phyloP scores from a whole-genome alignment of 2,329 filamentous ascomycete species.

The Zymoseptoria crescenta region DNA sequence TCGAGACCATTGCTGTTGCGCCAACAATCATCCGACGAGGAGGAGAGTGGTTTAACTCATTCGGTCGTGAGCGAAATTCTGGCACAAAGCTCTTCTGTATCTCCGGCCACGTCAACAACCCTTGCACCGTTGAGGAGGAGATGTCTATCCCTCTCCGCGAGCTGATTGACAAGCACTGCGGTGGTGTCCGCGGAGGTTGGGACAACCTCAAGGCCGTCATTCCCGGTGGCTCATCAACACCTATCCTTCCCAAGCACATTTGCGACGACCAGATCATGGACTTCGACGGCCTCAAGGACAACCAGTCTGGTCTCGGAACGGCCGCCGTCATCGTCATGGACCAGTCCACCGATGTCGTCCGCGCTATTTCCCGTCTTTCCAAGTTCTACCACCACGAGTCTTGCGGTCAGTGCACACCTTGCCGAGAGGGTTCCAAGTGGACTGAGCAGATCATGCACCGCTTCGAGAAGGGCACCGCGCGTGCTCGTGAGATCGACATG shows the following conservation, averaged over 20 bases:
- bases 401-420: slow-evolving; percentile 98
- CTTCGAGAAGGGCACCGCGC: slow-evolving; percentile 84
- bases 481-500: slow-evolving; percentile 96
- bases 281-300: slow-evolving; percentile 96
- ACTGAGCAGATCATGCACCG: slow-evolving; percentile 98
- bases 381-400: slow-evolving; percentile 98
- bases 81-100: slow-evolving; percentile 99
- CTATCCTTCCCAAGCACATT: slow-evolving; percentile 79
- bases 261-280: slow-evolving; percentile 98
- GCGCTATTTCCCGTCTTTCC: slow-evolving; percentile 83
- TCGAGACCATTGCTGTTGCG: slow-evolving; percentile 91
- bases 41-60: slow-evolving; percentile 83
- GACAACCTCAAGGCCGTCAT: slow-evolving; percentile 95
- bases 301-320: slow-evolving; percentile 91
- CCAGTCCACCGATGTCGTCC: slow-evolving; percentile 92
- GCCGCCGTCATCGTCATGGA: slow-evolving; percentile 99
- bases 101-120: slow-evolving; percentile 98
- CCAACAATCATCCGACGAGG: slow-evolving; percentile 93
- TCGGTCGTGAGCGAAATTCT: slow-evolving; percentile 91
- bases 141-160: slow-evolving; percentile 97
- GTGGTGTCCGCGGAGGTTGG: slow-evolving; percentile 93
- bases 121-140: slow-evolving; percentile 95
- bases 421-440: slow-evolving; percentile 98
- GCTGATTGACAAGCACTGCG: slow-evolving; percentile 96
- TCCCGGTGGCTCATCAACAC: slow-evolving; percentile 91